A percentile compares a stretch with the other conserved stretches of the same genome.
Evolutionary conservation across 2,329 filamentous ascomycete species (phyloP).

Genomic region (Drechslerella stenobrocha): DNA sequence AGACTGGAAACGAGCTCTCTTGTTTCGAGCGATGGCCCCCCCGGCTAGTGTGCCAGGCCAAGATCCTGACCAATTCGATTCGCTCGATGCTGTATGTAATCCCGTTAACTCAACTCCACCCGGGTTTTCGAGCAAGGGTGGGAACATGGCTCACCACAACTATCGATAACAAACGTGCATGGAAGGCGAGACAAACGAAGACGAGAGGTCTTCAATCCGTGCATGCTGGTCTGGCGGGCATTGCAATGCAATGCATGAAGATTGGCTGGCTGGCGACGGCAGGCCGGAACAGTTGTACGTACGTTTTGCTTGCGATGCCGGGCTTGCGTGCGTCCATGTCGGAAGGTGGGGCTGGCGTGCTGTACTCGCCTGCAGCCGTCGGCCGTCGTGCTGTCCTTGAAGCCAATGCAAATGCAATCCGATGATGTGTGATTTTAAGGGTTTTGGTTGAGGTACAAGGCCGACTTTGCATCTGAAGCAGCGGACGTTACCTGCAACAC

Average conservation of each 20-base stretch:
- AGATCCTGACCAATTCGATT: conserved; percentile 36
- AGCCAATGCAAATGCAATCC: not conserved
- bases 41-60: conserved; percentile 17
- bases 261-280: conserved; percentile 20
- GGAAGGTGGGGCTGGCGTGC: conserved; percentile 44
- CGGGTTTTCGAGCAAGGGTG: conserved; percentile 33
- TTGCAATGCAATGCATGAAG: conserved; percentile 3
- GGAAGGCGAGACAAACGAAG: conserved; percentile 3
- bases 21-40: conserved; percentile 29
- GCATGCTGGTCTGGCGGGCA: conserved; percentile 9
- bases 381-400: conserved; percentile 1
- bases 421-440: not conserved
- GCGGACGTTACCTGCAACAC: too few relatives aligned
- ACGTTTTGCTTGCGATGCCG: not conserved
- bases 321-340: not conserved
- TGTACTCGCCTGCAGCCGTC: conserved; percentile 33
- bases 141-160: conserved; percentile 15
- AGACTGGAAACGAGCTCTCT: conserved; percentile 37
- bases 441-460: too few relatives aligned
- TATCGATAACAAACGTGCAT: conserved; percentile 47
- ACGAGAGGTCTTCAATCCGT: conserved; percentile 16
- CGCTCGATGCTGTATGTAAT: conserved; percentile 8
- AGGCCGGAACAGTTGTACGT: conserved; percentile 2
- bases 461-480: too few relatives aligned
- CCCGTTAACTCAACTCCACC: conserved; percentile 33